Evolutionary conservation across 129 eudicot genomes (phyloP).

Genomic region (Centaurea solstitialis): DNA sequence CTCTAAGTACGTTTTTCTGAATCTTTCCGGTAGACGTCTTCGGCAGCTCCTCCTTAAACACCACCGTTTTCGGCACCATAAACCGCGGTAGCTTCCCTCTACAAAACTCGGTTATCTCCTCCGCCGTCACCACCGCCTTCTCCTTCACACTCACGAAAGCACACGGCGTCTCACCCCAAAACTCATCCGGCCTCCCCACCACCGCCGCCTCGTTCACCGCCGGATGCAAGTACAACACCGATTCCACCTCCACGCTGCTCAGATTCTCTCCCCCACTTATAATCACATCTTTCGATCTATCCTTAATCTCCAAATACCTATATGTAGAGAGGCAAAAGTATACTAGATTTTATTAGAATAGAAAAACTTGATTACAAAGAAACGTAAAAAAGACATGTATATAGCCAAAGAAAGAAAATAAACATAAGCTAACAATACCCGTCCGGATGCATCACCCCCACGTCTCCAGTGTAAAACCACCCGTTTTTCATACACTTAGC

Average conservation of each 20-base stretch:
- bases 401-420: too few species aligned
- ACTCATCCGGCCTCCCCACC: slow-evolving; percentile 75
- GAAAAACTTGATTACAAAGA: too few species aligned
- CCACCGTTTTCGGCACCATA: slow-evolving; percentile 84
- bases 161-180: slow-evolving; percentile 94
- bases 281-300: slow-evolving; percentile 78
- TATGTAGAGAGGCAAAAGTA: too few species aligned
- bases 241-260: slow-evolving; percentile 88
- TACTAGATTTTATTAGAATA: too few species aligned
- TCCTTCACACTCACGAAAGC: slow-evolving; percentile 71
- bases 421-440: slow-evolving; percentile 31
- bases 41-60: slow-evolving; percentile 62
- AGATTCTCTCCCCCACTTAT: slow-evolving; percentile 85
- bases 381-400: too few species aligned
- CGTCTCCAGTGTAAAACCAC: slow-evolving; percentile 88
- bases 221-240: slow-evolving; percentile 68
- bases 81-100: slow-evolving; percentile 57
- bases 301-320: slow-evolving; percentile 64
- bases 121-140: slow-evolving; percentile 28
- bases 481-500: slow-evolving; percentile 58
- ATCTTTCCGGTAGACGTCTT: slow-evolving; percentile 86
- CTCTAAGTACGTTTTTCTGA: slow-evolving; percentile 68
- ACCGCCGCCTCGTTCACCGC: slow-evolving; percentile 78
- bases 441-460: slow-evolving; percentile 81
- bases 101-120: slow-evolving; percentile 59